Conservation (phyloP, 805 yeast genomes). For the Pichia scutulata region DNA sequence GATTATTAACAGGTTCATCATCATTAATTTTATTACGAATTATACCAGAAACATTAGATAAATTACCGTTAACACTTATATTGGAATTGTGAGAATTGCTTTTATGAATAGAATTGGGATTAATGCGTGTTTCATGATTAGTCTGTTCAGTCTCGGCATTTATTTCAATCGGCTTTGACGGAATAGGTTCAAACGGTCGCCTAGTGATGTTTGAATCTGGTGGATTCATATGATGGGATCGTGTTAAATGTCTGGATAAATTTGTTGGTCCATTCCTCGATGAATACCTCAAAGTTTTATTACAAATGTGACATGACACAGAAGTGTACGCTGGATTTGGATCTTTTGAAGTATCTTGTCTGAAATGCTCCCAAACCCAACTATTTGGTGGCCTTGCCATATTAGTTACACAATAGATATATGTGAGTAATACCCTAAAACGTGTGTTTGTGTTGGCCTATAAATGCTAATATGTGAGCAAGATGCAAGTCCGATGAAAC, state of each 20-base stretch:
- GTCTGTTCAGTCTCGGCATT: neutral
- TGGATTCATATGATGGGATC: conserved; percentile 23
- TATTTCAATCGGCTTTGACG: neutral
- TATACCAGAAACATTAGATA: neutral
- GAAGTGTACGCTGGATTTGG: conserved; percentile 13
- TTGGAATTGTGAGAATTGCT: neutral
- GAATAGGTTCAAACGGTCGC: conserved; percentile 20
- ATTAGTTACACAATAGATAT: neutral
- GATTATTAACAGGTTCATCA: neutral
- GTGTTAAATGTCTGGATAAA: conserved; percentile 26
- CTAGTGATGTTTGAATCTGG: conserved; percentile 22
- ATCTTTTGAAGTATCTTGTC: conserved; percentile 20
- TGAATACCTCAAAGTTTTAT: conserved; percentile 24
- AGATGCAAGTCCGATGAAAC: neutral
- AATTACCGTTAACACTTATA: neutral
- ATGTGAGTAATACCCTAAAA: neutral
- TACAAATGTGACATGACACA: conserved; percentile 26
- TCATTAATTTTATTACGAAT: neutral
- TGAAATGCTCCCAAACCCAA: conserved; percentile 31
- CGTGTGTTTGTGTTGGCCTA: neutral
- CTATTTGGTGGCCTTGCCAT: conserved; percentile 31
- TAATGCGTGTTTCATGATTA: neutral
- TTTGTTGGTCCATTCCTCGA: conserved; percentile 31
- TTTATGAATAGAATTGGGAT: neutral
- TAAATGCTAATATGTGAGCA: neutral